phyloP scores from a whole-genome alignment of 75 land plant species.

The Chamaecyparis obtusa region DNA sequence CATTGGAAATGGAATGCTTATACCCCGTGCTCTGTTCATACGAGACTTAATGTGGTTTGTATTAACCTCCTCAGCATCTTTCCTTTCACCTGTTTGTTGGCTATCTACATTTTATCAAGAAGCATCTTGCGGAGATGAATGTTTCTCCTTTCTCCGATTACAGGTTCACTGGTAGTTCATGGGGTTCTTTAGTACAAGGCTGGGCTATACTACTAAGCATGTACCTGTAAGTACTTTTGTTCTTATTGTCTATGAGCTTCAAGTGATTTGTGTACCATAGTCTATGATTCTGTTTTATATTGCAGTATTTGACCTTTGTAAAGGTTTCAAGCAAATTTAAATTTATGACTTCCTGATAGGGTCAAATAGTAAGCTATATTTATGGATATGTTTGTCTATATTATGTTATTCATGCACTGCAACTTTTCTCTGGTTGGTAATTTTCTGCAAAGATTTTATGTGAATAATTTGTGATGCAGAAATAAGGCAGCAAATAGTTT shows the following conservation, averaged over 20 bases:
- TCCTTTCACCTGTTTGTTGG: conserved; percentile 2
- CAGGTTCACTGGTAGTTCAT: conserved; percentile 32
- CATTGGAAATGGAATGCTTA: conserved; percentile 32
- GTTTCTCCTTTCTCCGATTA: background rate
- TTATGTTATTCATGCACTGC: background rate
- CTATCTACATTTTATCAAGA: background rate
- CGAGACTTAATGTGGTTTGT: conserved; percentile 30
- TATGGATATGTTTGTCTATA: too few relatives aligned
- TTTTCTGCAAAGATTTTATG: conserved; percentile 8
- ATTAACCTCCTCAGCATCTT: background rate
- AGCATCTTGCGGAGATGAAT: background rate
- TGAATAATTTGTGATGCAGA: conserved; percentile 14
- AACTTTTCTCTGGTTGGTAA: background rate
- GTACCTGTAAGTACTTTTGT: conserved; percentile 24
- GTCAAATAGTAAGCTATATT: too few relatives aligned
- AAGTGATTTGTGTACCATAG: background rate
- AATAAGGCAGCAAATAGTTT: conserved; percentile 17
- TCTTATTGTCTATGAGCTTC: background rate
- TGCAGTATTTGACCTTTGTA: background rate
- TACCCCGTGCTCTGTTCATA: conserved; percentile 29
- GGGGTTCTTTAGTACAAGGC: conserved; percentile 30
- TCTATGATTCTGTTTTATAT: background rate
- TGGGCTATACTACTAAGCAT: conserved; percentile 31
- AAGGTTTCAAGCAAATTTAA: background rate
- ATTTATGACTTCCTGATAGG: background rate